Evolutionary conservation across 23 red algal species (phyloP).

Genomic region (Cyanidioschyzon merolae): DNA sequence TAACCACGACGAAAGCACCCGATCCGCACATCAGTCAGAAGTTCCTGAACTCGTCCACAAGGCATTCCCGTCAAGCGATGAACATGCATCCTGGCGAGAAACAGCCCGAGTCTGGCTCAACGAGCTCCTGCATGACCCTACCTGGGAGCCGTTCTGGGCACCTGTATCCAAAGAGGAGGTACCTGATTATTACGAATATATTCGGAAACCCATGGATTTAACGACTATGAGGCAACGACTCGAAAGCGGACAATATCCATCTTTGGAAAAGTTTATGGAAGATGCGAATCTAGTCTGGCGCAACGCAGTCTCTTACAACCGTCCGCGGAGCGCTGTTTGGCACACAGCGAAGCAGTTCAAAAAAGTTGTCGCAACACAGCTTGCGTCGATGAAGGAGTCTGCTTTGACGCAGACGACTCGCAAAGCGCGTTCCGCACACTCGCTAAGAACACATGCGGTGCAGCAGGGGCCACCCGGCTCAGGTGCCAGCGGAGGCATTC

Average conservation of each 20-base stretch:
- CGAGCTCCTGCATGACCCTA: slow-evolving; percentile 2
- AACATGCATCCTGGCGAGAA: background rate
- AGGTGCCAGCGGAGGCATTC: too few species aligned
- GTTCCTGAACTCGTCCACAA: background rate
- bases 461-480: too few species aligned
- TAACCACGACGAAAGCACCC: background rate
- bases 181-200: background rate
- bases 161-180: background rate
- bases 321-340: background rate
- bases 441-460: too few species aligned
- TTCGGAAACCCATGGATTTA: slow-evolving; percentile 4
- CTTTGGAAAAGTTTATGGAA: background rate
- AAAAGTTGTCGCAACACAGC: background rate
- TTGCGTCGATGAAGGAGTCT: too few species aligned
- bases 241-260: background rate
- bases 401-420: too few species aligned
- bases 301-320: background rate
- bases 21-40: too few species aligned
- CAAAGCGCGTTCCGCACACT: too few species aligned
- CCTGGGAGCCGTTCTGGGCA: slow-evolving; percentile 2
- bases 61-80: background rate
- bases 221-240: background rate
- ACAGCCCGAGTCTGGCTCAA: background rate
- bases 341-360: background rate
- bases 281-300: background rate